Conservation (phyloP, 495 filamentous ascomycete species). For the Daldinia caldariorum region DNA sequence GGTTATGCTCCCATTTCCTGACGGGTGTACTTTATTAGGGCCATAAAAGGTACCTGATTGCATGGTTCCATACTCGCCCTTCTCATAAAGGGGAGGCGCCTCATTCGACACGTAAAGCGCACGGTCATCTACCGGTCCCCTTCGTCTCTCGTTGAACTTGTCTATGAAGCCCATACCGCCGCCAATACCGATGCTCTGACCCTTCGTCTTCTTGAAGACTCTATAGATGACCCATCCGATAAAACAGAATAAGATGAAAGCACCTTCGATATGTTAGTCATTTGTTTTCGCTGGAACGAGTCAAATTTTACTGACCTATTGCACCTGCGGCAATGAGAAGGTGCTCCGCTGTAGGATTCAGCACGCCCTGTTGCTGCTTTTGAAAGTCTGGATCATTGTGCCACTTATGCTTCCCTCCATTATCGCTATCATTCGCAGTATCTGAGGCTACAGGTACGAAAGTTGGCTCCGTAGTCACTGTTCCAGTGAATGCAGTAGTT, state of each 20-base stretch:
- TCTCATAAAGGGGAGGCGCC: conserved; percentile 53
- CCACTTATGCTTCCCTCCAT: conserved; percentile 29
- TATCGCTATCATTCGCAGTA: conserved; percentile 16
- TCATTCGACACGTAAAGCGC: conserved; percentile 35
- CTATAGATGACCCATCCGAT: conserved; percentile 53
- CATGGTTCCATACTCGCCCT: conserved; percentile 41
- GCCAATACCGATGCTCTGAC: conserved; percentile 4
- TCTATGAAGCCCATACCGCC: conserved; percentile 29
- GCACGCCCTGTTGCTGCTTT: conserved; percentile 10
- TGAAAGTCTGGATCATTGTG: conserved; percentile 15
- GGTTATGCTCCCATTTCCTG: conserved; percentile 15
- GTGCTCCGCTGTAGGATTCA: conserved; percentile 54
- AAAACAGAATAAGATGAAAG: conserved; percentile 56
- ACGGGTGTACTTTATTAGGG: conserved; percentile 39
- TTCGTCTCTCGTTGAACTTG: conserved; percentile 18
- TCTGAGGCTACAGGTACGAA: neutral
- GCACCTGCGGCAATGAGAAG: conserved; percentile 59
- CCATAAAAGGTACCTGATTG: conserved; percentile 43
- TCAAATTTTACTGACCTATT: conserved; percentile 53
- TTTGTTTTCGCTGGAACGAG: neutral
- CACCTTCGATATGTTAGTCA: conserved; percentile 42
- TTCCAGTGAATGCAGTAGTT: conserved; percentile 1
- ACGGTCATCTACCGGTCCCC: conserved; percentile 11
- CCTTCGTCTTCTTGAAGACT: conserved; percentile 50
- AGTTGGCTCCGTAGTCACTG: conserved; percentile 1